These are phyloP conservation scores for Phytophthora sp. DNA, from an alignment of 352 stramenopile species.

Conservation along the genomic window DNA sequence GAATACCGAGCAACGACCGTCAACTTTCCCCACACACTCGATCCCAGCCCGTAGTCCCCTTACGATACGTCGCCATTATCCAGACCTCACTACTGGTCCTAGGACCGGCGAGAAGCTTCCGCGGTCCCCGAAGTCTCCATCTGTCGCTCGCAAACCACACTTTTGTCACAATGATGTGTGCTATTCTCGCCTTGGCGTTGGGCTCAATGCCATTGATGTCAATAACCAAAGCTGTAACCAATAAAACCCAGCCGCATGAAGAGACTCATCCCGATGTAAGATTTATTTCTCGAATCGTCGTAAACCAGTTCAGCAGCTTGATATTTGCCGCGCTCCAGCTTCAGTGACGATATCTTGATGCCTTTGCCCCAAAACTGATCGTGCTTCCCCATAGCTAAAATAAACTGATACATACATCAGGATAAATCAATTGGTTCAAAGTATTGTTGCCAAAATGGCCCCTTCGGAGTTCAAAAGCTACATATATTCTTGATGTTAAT, in stretches of 20 bases:
- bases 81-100: constrained; percentile 13
- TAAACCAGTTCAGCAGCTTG: constrained; percentile 25
- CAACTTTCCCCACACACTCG: constrained; percentile 23
- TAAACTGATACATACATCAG: too few species aligned
- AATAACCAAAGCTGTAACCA: constrained; percentile 10
- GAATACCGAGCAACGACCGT: constrained; percentile 25
- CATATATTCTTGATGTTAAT: too few species aligned
- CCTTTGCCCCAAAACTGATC: constrained; percentile 27
- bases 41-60: too few species aligned
- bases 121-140: constrained; percentile 1
- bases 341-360: constrained; percentile 12
- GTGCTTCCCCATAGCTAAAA: constrained; percentile 20
- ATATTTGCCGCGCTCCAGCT: constrained; percentile 21
- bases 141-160: constrained; percentile 8
- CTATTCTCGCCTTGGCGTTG: constrained; percentile 13
- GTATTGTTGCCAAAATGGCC: too few species aligned
- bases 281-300: constrained; percentile 26
- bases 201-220: constrained; percentile 7
- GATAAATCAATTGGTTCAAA: too few species aligned
- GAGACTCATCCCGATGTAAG: too few species aligned
- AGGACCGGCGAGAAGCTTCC: constrained; percentile 4
- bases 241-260: too few species aligned
- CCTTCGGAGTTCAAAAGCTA: too few species aligned
- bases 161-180: constrained; percentile 11
- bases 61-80: constrained; percentile 20